Base-by-base conservation (phyloP, 106 monocot genomes). In the Narthecium ossifragum region DNA sequence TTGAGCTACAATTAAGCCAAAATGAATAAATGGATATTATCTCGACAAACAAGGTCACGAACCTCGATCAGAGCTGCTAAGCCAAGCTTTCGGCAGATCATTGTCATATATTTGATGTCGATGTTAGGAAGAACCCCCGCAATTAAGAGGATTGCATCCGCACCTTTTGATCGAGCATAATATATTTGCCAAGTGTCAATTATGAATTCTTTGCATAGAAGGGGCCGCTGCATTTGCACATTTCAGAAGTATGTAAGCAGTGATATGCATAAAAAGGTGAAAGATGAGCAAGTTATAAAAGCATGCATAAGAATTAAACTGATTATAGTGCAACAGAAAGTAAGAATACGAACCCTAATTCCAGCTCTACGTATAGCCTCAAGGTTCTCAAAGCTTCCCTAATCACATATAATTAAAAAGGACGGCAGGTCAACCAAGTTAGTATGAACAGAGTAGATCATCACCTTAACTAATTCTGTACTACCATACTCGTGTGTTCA, bases 151-250 rank as follows among this genome's bases (percentile, higher is more conserved):
- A 98, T 50, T 17, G 96, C 96, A 81, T 90, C 90, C 36, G 96
- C 96, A 45, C 96, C 96, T 70, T 98, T 96, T 12, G 53, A 67
- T 31, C 96, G 80, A 36, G 90, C 96, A 77, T 90, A 90, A 46
- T 81, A 96, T 66, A 98, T 65, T 83, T 98, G 96, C 96, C 96
- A 98, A 14, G 87, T 69, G 77, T 90, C 96, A 72, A 98, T 62
- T 27, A 98, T 87, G 74, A 98, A 98, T 71, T 98, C 96, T 72
- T 98, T 98, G 78, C 96, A 98, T 30, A 98, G 81, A 53, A 98
- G 80, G 41, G 96, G 96, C 46, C 96, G 91, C 96, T 98, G 84
- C 55, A 78, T 6, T 55, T 55, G 54, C 32, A 2, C 25, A 68
- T 25, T 78, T 43, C 18, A 43, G 11, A 43, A 43, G 43, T 43